phyloP scores from a whole-genome alignment of 371 early-diverging fungal genomes.

The Blakeslea trispora region DNA sequence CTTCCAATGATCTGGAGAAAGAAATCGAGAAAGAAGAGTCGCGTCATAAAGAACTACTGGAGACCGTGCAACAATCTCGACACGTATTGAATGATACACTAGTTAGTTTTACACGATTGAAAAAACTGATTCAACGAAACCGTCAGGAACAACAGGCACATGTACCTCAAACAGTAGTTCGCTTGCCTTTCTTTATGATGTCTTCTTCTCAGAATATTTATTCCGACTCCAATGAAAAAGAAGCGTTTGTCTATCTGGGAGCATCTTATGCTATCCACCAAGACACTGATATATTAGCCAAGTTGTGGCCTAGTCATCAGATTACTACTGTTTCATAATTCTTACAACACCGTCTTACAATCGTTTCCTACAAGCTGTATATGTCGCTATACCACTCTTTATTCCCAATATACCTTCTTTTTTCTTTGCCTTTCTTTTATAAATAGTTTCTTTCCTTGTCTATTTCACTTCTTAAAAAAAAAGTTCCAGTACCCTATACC shows the following conservation, averaged over 20 bases:
- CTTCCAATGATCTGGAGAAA: slow-evolving; percentile 2
- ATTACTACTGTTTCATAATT: slow-evolving; percentile 13
- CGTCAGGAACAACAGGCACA: slow-evolving; percentile 3
- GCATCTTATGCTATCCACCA: slow-evolving; percentile 13
- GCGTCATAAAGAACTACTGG: slow-evolving; percentile 10
- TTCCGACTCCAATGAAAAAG: slow-evolving; percentile 4
- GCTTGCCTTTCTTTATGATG: slow-evolving; percentile 18
- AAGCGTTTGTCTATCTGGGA: slow-evolving; percentile 7
- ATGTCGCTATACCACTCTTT: not conserved
- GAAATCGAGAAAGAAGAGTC: slow-evolving; percentile 19
- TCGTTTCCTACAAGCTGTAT: not conserved
- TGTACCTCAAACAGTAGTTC: slow-evolving; percentile 2
- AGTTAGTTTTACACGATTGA: slow-evolving; percentile 6
- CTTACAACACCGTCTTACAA: not conserved
- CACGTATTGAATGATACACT: slow-evolving; percentile 6
- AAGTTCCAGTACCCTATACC: no score
- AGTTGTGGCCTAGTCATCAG: slow-evolving; percentile 13
- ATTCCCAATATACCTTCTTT: no score
- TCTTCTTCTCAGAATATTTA: slow-evolving; percentile 9
- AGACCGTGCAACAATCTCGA: slow-evolving; percentile 10
- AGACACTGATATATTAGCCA: slow-evolving; percentile 17
- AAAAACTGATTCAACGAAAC: slow-evolving; percentile 15
- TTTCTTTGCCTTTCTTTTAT: no score
- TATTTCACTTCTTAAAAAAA: no score
- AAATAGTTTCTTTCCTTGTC: no score